phyloP scores from a whole-genome alignment of 2,329 filamentous ascomycete species.

The Lecanicillium sp. region DNA sequence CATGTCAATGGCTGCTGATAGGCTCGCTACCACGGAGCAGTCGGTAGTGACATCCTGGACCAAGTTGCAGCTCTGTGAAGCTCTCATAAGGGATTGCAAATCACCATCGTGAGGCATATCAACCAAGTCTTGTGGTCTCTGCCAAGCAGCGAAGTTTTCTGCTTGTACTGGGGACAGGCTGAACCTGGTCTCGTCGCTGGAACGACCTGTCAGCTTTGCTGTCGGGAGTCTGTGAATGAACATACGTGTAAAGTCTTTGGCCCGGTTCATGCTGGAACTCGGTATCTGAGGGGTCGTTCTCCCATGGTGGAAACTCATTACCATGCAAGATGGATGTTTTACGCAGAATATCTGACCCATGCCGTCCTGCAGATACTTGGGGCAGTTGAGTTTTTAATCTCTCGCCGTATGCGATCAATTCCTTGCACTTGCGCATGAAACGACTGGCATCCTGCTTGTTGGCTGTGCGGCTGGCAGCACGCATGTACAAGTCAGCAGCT shows the following conservation, averaged over 20 bases:
- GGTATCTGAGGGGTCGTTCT: slow-evolving; percentile 48
- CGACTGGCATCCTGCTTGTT: slow-evolving; percentile 56
- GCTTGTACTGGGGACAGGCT: slow-evolving; percentile 69
- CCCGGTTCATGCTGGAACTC: slow-evolving; percentile 54
- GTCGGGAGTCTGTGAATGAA: slow-evolving; percentile 15
- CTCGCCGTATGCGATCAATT: slow-evolving; percentile 67
- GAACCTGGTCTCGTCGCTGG: slow-evolving; percentile 62
- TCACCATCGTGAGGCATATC: slow-evolving; percentile 27
- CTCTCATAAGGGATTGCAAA: slow-evolving; percentile 47
- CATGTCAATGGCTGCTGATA: slow-evolving; percentile 72
- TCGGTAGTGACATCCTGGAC: slow-evolving; percentile 95
- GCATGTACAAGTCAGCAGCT: slow-evolving; percentile 77
- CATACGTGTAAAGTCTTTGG: slow-evolving; percentile 58
- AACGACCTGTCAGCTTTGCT: background rate
- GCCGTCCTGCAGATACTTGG: background rate
- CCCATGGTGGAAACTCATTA: slow-evolving; percentile 81
- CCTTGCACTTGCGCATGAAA: slow-evolving; percentile 63
- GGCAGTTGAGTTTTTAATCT: slow-evolving; percentile 53
- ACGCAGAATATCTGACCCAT: slow-evolving; percentile 49
- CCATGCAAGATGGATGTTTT: slow-evolving; percentile 76
- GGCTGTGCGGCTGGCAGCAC: slow-evolving; percentile 58
- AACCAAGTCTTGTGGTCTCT: slow-evolving; percentile 65
- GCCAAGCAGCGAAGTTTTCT: slow-evolving; percentile 78
- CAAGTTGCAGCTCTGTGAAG: slow-evolving; percentile 62
- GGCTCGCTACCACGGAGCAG: slow-evolving; percentile 92